These are phyloP conservation scores for Clonostachys rosea DNA, from an alignment of 2,329 filamentous ascomycete species.

Conservation along the genomic window DNA sequence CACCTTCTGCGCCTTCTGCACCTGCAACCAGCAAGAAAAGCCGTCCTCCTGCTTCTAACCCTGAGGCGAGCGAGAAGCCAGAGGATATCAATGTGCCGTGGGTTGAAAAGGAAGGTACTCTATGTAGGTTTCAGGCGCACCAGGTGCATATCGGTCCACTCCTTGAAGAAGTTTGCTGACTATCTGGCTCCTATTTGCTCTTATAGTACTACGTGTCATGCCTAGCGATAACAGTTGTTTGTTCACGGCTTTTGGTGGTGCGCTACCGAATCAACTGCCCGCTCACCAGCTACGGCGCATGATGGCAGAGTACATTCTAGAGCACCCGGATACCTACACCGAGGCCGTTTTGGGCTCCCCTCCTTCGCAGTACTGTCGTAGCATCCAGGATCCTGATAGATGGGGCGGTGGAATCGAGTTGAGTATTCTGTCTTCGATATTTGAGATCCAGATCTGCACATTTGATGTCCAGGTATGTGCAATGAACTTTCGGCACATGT, in stretches of 20 bases:
- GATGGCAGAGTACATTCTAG: slow-evolving; percentile 74
- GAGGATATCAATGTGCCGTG: slow-evolving; percentile 37
- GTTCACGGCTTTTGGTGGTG: slow-evolving; percentile 82
- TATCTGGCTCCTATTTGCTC: neutral
- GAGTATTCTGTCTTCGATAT: slow-evolving; percentile 77
- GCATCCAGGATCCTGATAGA: slow-evolving; percentile 73
- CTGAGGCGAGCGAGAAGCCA: slow-evolving; percentile 6
- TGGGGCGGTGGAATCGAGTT: slow-evolving; percentile 95
- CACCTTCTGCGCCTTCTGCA: neutral
- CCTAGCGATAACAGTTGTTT: slow-evolving; percentile 94
- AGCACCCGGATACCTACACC: slow-evolving; percentile 67
- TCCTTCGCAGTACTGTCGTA: slow-evolving; percentile 72
- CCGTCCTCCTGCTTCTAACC: neutral
- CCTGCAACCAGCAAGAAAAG: neutral
- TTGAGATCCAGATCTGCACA: slow-evolving; percentile 79
- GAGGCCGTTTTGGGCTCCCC: slow-evolving; percentile 71
- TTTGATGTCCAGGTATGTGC: slow-evolving; percentile 64
- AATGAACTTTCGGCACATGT: neutral
- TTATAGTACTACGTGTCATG: slow-evolving; percentile 80
- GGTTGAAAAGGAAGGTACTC: slow-evolving; percentile 42
- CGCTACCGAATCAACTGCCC: slow-evolving; percentile 56
- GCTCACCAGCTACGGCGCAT: slow-evolving; percentile 62
- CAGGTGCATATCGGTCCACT: too few species aligned
- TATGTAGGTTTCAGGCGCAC: slow-evolving; percentile 31
- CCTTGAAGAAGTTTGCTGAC: too few species aligned